Evolutionary conservation across 164 flowering plant genomes (phyloP), one percentile per base, ranked within the genome.

Genomic region (Magnolia officinalis): DNA sequence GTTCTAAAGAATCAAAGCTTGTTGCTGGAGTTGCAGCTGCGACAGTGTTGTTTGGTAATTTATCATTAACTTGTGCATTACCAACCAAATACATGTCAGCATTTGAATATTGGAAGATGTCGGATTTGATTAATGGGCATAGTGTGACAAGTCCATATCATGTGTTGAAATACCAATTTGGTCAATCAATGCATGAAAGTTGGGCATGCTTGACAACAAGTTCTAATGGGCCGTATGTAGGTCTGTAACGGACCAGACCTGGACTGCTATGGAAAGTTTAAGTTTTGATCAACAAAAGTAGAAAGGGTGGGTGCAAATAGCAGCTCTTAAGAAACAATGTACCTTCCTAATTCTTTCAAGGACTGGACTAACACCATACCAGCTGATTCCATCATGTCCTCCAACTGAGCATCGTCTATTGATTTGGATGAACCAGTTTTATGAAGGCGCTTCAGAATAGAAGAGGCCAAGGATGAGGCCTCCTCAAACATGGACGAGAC

Each of bases 341-440:
- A 92, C 98, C 98, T 89, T 31, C 88, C 88, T 77, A 88, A 83
- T 73, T 85, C 88, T 74, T 87, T 87, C 74, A 88, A 58, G 68
- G 98, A 89, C 79, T 93, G 98, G 75, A 93, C 89, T 37, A 92
- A 78, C 70, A 95, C 97, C 93, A 92, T 91, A 5, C 91, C 97
- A 77, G 92, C 90, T n/a, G 96, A 89, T 82, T 89, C 97, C 85
- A 85, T 76, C 91, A 92, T 86, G 70, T 90, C 95, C 76, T 75
- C 45, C 77, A 81, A 69, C 55, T 84, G 75, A 76, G 2, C 21
- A 50, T 82, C 83, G 31, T 84, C 83, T 14, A 18, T 67, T 50
- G 14, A 65, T 52, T 73, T 64, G 8, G 13, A 10, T 11, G 45
- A 20, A 51, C 76, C 21, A 68, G 73, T 71, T 9, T 82, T 77